Conservation (phyloP, 2,329 filamentous ascomycete genomes). For the Nannizzia gypsea region DNA sequence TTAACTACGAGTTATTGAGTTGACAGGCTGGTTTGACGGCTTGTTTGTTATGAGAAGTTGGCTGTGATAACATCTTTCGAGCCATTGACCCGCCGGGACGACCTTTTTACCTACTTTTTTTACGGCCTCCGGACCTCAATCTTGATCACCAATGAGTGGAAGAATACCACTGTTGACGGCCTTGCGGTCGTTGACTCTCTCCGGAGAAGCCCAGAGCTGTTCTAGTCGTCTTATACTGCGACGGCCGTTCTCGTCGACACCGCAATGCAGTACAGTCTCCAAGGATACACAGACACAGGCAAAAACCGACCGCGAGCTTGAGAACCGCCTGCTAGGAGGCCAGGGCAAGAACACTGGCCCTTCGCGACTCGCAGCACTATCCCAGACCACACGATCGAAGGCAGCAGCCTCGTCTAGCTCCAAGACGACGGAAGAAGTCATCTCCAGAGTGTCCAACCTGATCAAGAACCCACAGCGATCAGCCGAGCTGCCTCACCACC, state of each 20-base stretch:
- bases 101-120: neutral
- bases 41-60: neutral
- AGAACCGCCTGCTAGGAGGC: neutral
- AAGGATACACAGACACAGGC: neutral
- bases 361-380: neutral
- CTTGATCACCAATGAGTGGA: neutral
- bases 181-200: neutral
- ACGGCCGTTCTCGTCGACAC: neutral
- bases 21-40: neutral
- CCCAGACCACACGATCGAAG: neutral
- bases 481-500: conserved; percentile 42
- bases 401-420: neutral
- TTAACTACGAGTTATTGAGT: neutral
- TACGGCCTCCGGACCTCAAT: neutral
- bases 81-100: neutral
- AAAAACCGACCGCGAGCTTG: neutral
- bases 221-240: neutral
- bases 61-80: neutral
- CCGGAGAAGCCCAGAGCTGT: conserved; percentile 1
- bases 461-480: conserved; percentile 4
- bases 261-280: neutral
- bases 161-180: neutral
- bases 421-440: conserved; percentile 4
- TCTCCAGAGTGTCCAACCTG: conserved; percentile 4
- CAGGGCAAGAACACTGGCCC: neutral